These are phyloP conservation scores for Erodium moschatum DNA, from an alignment of 441 rosid species.

Conservation along the genomic window DNA sequence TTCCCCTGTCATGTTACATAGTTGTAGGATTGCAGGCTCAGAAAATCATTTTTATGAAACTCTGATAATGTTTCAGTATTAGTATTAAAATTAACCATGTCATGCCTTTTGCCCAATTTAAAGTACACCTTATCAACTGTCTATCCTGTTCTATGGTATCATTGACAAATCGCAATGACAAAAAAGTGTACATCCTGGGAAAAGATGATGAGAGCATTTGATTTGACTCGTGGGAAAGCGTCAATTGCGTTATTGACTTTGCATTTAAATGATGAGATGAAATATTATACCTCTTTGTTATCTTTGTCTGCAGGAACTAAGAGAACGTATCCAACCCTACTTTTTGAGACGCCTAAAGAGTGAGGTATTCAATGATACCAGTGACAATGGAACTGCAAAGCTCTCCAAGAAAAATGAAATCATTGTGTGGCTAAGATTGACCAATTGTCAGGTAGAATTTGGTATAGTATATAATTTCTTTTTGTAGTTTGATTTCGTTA, in stretches of 20 bases:
- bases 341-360: constrained; percentile 83
- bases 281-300: no score
- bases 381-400: constrained; percentile 35
- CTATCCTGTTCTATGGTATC: no score
- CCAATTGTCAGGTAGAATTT: constrained; percentile 64
- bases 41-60: not conserved
- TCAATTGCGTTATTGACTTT: no score
- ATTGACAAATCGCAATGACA: no score
- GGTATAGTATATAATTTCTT: constrained; percentile 1
- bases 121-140: no score
- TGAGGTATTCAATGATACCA: constrained; percentile 66
- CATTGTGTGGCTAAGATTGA: constrained; percentile 84
- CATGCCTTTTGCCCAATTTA: no score
- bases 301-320: constrained; percentile 48
- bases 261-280: no score
- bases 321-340: constrained; percentile 82
- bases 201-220: no score
- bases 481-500: constrained; percentile 18
- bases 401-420: constrained; percentile 84
- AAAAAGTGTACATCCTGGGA: no score
- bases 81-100: no score
- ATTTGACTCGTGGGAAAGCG: no score
- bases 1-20: not conserved
- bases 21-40: not conserved
- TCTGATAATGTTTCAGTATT: not conserved